Evolutionary conservation across 2,329 filamentous ascomycete genomes (phyloP).

Genomic region (Pestalotiopsis sp.): DNA sequence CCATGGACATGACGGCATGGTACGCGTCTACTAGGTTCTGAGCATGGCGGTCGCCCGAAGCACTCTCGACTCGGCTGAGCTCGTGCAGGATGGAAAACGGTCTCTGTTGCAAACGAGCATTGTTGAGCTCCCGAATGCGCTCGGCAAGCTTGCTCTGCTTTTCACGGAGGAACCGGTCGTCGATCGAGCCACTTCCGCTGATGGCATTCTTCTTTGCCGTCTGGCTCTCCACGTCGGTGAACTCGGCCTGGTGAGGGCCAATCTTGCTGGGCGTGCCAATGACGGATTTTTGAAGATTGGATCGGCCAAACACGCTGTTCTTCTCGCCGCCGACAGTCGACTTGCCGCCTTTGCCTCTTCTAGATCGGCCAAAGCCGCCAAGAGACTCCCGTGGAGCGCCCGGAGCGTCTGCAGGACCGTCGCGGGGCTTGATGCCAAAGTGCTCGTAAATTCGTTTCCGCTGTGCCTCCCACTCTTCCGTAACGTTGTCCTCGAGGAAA

Average conservation of each 20-base stretch:
- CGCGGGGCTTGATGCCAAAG: conserved; percentile 78
- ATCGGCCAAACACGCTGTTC: conserved; percentile 64
- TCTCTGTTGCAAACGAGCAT: conserved; percentile 65
- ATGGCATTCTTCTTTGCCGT: conserved; percentile 49
- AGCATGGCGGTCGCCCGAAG: conserved; percentile 70
- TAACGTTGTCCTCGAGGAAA: conserved; percentile 92
- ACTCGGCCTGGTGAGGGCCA: conserved; percentile 65
- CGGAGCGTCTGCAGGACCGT: conserved; percentile 42
- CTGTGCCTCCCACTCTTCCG: conserved; percentile 94
- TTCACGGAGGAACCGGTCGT: conserved; percentile 78
- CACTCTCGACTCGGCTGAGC: conserved; percentile 74
- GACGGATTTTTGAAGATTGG: conserved; percentile 78
- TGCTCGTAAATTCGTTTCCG: conserved; percentile 93
- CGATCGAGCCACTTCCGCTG: conserved; percentile 55
- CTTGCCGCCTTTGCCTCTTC: conserved; percentile 44
- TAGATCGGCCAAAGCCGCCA: conserved; percentile 58
- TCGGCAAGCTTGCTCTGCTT: conserved; percentile 83
- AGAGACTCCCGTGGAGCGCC: conserved; percentile 48
- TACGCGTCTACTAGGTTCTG: conserved; percentile 82
- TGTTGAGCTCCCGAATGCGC: conserved; percentile 79
- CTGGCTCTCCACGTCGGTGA: conserved; percentile 68
- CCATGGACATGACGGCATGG: conserved; percentile 76
- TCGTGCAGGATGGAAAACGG: conserved; percentile 76
- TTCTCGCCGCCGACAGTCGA: conserved; percentile 38
- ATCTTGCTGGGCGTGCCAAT: conserved; percentile 78